phyloP scores from a whole-genome alignment of 2,329 filamentous ascomycete species.

The Fusarium sarcochroum region DNA sequence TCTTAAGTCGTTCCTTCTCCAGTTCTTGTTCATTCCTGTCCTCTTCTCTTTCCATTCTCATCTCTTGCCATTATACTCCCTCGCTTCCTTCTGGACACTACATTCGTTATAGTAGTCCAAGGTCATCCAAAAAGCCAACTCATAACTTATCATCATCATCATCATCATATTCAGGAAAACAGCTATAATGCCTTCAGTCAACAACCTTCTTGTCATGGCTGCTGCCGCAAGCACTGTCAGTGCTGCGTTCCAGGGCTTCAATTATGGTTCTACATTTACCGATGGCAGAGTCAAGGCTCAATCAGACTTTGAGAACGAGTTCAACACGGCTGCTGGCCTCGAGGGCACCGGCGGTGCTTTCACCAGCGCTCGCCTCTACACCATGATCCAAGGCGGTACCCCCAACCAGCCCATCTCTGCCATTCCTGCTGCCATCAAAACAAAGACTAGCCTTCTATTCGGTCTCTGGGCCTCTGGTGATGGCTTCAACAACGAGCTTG shows the following conservation, averaged over 20 bases:
- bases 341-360: conserved; percentile 73
- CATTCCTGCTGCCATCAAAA: conserved; percentile 86
- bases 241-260: conserved; percentile 75
- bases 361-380: conserved; percentile 80
- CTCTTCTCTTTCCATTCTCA: not conserved
- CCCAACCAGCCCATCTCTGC: conserved; percentile 76
- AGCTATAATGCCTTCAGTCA: conserved; percentile 52
- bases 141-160: not conserved
- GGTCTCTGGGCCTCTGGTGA: conserved; percentile 87
- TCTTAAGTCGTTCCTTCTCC: conserved; percentile 11
- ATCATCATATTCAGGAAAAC: not conserved
- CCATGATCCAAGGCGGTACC: conserved; percentile 79
- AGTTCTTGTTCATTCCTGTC: not conserved
- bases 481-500: conserved; percentile 79
- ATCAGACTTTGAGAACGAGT: conserved; percentile 78
- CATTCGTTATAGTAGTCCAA: conserved; percentile 32
- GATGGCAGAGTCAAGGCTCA: conserved; percentile 72
- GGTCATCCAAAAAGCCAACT: conserved; percentile 1
- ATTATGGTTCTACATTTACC: conserved; percentile 76
- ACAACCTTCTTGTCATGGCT: conserved; percentile 53
- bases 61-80: conserved; percentile 6
- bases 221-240: conserved; percentile 53
- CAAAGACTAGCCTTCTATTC: conserved; percentile 83
- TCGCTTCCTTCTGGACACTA: conserved; percentile 15
- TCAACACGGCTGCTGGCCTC: conserved; percentile 75